Percentiles rank a stretch among this genome's conserved stretches.
phyloP scores from a whole-genome alignment of 129 eudicot genomes.

The Gnaphalium uliginosum region DNA sequence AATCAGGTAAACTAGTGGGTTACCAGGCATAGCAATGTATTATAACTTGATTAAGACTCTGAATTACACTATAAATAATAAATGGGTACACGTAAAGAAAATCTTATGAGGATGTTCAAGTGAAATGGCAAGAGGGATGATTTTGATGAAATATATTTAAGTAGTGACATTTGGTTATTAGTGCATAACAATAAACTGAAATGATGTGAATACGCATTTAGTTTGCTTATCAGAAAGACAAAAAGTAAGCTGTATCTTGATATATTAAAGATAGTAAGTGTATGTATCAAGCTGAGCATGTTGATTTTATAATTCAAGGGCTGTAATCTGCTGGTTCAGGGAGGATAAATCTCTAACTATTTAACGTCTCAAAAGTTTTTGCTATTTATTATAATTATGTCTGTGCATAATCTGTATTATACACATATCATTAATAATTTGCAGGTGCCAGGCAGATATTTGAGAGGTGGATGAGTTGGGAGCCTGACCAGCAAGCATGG shows the following conservation, averaged over 20 bases:
- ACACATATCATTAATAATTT: slow-evolving; percentile 24
- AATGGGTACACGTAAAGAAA: not conserved
- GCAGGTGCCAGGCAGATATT: slow-evolving; percentile 80
- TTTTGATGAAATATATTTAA: not conserved
- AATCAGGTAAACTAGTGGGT: not conserved
- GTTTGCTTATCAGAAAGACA: not conserved
- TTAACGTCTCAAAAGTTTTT: not conserved
- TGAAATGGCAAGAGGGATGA: not conserved
- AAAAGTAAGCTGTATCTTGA: not conserved
- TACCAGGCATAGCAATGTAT: not conserved
- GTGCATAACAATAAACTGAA: not conserved
- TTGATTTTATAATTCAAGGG: not conserved
- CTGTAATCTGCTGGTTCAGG: not conserved
- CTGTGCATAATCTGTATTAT: not conserved
- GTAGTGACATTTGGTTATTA: not conserved
- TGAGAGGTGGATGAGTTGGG: slow-evolving; percentile 92
- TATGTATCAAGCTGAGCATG: not conserved
- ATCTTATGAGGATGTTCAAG: not conserved
- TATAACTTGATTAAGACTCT: not conserved
- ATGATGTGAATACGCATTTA: not conserved
- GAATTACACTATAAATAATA: not conserved
- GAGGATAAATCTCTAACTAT: not conserved
- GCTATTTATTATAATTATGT: not conserved
- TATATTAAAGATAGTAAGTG: too few species aligned
- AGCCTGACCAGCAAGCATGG: slow-evolving; percentile 98